Evolutionary conservation across 495 filamentous ascomycete species (phyloP).

Genomic region (Penicillium cosmopolitanum): DNA sequence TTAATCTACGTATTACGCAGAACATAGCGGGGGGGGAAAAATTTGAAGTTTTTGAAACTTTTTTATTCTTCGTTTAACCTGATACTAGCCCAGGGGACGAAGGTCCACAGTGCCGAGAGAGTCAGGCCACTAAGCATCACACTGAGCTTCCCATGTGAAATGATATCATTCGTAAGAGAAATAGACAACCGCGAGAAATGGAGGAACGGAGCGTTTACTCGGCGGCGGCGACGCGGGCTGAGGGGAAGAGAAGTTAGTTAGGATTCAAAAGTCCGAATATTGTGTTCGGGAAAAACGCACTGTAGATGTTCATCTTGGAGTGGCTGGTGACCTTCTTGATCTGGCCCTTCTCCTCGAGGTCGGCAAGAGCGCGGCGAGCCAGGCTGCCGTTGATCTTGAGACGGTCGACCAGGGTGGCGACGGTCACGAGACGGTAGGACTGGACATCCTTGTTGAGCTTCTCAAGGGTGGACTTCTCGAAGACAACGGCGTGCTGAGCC

Average conservation of each 20-base stretch:
- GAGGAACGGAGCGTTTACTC: slow-evolving; percentile 49
- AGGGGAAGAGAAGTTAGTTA: slow-evolving; percentile 16
- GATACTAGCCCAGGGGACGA: slow-evolving; percentile 31
- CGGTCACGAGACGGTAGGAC: slow-evolving; percentile 99
- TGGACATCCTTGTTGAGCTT: slow-evolving; percentile 95
- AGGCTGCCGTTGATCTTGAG: slow-evolving; percentile 99
- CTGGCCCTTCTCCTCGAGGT: slow-evolving; percentile 95
- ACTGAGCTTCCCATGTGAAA: slow-evolving; percentile 47
- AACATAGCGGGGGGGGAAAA: slow-evolving; percentile 3
- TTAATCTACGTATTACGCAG: slow-evolving; percentile 6
- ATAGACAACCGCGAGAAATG: slow-evolving; percentile 48
- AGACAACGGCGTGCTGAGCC: slow-evolving; percentile 91
- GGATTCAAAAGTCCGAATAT: slow-evolving; percentile 6
- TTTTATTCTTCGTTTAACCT: slow-evolving; percentile 41
- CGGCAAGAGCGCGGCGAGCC: slow-evolving; percentile 83
- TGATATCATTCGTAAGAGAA: slow-evolving; percentile 52
- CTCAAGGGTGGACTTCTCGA: slow-evolving; percentile 70
- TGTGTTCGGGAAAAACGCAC: slow-evolving; percentile 41
- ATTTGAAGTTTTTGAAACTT: slow-evolving; percentile 40
- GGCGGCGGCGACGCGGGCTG: slow-evolving; percentile 55
- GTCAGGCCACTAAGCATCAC: slow-evolving; percentile 44
- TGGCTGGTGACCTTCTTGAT: slow-evolving; percentile 98
- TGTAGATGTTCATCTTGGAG: slow-evolving; percentile 98
- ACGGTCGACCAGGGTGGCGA: slow-evolving; percentile 96
- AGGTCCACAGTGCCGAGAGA: slow-evolving; percentile 38